Percentiles rank a stretch among this genome's conserved stretches.
phyloP scores from a whole-genome alignment of 805 yeast genomes.

The Hanseniaspora meyeri region DNA sequence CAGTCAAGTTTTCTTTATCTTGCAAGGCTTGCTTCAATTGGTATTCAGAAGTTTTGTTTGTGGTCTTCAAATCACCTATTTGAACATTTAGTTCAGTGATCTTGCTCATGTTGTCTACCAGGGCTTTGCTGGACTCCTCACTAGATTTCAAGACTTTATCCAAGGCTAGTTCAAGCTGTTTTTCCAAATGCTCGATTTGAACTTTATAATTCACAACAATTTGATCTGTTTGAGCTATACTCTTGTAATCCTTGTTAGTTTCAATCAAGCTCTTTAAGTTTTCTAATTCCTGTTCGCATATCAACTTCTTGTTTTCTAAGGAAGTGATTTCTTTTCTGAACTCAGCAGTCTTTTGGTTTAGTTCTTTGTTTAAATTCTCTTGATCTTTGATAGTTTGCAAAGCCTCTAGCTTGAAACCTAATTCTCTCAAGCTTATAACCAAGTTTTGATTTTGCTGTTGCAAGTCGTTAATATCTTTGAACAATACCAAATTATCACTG shows the following conservation, averaged over 20 bases:
- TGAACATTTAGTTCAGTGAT: not conserved
- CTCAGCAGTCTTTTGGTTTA: not conserved
- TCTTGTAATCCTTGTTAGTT: constrained; percentile 9
- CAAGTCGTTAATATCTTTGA: constrained; percentile 53
- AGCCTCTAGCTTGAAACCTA: constrained; percentile 57
- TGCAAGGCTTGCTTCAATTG: not conserved
- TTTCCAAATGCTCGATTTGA: constrained; percentile 3
- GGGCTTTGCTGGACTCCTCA: not conserved
- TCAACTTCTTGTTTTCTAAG: constrained; percentile 17
- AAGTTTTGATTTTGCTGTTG: constrained; percentile 66
- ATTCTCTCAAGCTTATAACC: constrained; percentile 50
- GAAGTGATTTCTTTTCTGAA: constrained; percentile 28
- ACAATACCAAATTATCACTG: constrained; percentile 59
- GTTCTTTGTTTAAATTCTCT: constrained; percentile 13
- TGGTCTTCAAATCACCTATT: not conserved
- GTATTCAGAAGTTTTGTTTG: not conserved
- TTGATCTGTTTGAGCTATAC: not conserved
- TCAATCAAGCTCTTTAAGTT: constrained; percentile 15
- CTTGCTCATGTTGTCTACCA: not conserved
- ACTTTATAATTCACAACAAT: constrained; percentile 1
- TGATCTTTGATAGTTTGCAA: constrained; percentile 14
- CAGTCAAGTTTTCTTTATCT: not conserved
- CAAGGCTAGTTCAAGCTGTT: not conserved
- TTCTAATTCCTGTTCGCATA: constrained; percentile 7
- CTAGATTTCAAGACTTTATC: constrained; percentile 1